phyloP scores from a whole-genome alignment of 2,329 filamentous ascomycete species.

The Cadophora luteo-olivacea region DNA sequence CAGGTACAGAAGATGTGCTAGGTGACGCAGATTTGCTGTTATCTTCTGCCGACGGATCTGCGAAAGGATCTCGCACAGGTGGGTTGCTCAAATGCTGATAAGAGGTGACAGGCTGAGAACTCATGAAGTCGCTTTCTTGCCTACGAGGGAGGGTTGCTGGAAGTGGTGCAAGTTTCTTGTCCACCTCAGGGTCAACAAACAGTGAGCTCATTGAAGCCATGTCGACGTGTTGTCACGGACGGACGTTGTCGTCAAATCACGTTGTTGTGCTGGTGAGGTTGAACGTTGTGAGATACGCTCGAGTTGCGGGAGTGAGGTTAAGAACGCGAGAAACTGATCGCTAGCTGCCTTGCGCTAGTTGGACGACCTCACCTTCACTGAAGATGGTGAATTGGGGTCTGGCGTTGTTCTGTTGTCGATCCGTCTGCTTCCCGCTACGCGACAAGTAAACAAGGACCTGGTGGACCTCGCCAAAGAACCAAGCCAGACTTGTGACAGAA shows the following conservation, averaged over 20 bases:
- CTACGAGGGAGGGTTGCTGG: background rate
- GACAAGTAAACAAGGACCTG: constrained; percentile 9
- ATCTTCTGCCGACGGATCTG: background rate
- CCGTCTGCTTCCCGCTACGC: background rate
- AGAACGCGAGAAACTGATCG: background rate
- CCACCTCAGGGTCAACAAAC: background rate
- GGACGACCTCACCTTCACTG: constrained; percentile 2
- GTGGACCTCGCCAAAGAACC: background rate
- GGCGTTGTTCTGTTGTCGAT: background rate
- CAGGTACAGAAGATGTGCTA: background rate
- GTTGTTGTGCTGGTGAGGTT: background rate
- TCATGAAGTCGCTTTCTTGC: background rate
- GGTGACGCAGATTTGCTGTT: background rate
- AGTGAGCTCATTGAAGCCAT: constrained; percentile 1
- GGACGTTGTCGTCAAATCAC: background rate
- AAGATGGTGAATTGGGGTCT: background rate
- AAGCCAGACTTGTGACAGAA: background rate
- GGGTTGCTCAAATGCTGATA: background rate
- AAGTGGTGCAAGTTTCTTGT: background rate
- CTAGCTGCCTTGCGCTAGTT: background rate
- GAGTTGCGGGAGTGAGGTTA: background rate
- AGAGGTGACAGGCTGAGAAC: background rate
- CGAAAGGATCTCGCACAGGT: background rate
- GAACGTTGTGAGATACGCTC: background rate
- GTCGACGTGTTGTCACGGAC: background rate